Evolutionary conservation across 495 filamentous ascomycete genomes (phyloP), one percentile per base, ranked within the genome.

Genomic region (Penicillium maclennaniae): DNA sequence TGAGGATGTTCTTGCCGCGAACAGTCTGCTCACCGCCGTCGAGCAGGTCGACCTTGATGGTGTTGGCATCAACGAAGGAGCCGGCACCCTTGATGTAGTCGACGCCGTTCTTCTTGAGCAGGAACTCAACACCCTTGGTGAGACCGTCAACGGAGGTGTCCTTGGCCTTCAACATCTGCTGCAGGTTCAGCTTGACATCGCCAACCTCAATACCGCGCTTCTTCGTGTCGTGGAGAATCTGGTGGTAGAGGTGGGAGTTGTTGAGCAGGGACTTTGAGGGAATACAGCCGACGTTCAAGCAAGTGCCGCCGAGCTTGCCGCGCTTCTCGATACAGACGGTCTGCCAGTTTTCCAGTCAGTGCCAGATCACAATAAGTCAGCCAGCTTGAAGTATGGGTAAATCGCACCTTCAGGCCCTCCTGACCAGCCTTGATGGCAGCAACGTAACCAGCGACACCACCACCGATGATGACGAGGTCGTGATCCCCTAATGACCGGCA

Each of bases 241-340:
- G 87, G 80, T 98, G 93, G 83, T 97, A 97, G 47, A 98, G 84
- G 72, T 96, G 89, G 59, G 95, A 96, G 81, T 97, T 98, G 85
- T 98, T 97, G 69, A 98, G 89, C 62, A 98, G 89, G 43, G 93
- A 97, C 75, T 98, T 98, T 52, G 93, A 97, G 42, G 93, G 93
- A 65, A 98, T 98, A 76, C 93, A 98, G 74, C 93, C 93, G 69
- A 98, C 93, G 76, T 98, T 98, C 62, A 98, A 79, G 80, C 93
- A 98, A 58, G 93, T 98, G 65, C 93, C 93, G 60, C 93, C 93
- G 62, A 98, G 86, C 51, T 83, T 81, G 59, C 92, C 93, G 65
- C 93, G 91, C 81, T 98, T 98, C 79, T 98, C 93, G 79, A 98
- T 93, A 77, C 93, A 98, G 43, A 88, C 85, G 54, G 95, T 91